phyloP scores from a whole-genome alignment of 345 rosid species.

The Hypericum androsaemum region DNA sequence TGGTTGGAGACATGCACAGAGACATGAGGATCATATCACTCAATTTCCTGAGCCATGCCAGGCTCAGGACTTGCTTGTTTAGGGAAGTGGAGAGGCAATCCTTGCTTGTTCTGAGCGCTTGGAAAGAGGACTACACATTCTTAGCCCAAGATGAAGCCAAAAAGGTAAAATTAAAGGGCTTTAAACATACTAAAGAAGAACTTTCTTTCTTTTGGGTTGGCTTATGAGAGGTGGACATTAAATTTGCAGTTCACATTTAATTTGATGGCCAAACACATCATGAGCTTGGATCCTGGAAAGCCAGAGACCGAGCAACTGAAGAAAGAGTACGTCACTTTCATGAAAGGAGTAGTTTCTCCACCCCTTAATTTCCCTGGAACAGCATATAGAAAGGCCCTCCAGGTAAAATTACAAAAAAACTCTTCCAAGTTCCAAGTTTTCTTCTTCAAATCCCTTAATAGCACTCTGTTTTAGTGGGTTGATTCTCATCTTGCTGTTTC shows the following conservation, averaged over 20 bases:
- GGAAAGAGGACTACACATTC: conserved; percentile 60
- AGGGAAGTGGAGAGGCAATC: conserved; percentile 80
- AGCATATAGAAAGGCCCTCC: conserved; percentile 72
- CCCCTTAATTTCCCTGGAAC: conserved; percentile 93
- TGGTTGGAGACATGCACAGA: conserved; percentile 97
- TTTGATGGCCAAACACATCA: conserved; percentile 89
- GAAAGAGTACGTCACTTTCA: conserved; percentile 90
- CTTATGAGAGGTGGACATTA: too few relatives aligned
- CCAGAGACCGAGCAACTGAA: conserved; percentile 81
- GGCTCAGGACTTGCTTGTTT: conserved; percentile 62
- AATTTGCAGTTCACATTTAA: conserved; percentile 74
- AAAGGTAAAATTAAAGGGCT: conserved; percentile 33
- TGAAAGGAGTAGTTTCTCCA: conserved; percentile 96
- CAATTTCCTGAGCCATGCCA: conserved; percentile 70
- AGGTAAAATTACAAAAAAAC: conserved; percentile 27
- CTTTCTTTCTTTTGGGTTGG: too few relatives aligned
- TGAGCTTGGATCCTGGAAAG: conserved; percentile 89
- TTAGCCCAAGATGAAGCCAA: conserved; percentile 96
- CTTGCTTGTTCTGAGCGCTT: conserved; percentile 59
- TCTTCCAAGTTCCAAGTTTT: neutral
- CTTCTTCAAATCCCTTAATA: neutral
- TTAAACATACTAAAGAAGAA: too few relatives aligned
- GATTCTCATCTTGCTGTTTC: neutral
- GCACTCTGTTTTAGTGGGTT: neutral
- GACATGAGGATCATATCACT: conserved; percentile 89